Percentiles rank a stretch among this genome's conserved stretches.
These are phyloP conservation scores for Bimuria novae-zelandiae DNA, from an alignment of 2,329 filamentous ascomycete genomes.

Conservation along the genomic window DNA sequence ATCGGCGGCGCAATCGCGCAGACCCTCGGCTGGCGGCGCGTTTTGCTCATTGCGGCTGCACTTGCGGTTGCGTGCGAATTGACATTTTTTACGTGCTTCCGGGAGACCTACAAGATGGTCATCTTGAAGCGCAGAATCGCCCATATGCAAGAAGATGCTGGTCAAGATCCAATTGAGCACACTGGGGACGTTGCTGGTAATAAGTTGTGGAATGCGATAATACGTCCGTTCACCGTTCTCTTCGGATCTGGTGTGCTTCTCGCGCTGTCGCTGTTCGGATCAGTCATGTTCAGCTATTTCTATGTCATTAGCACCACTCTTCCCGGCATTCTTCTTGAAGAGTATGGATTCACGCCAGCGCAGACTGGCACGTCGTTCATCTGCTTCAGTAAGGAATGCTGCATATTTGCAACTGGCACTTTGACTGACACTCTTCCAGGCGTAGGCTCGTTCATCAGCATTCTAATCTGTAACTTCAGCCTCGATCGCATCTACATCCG, in stretches of 20 bases:
- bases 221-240: constrained; percentile 49
- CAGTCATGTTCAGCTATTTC: constrained; percentile 51
- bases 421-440: constrained; percentile 36
- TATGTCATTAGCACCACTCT: constrained; percentile 55
- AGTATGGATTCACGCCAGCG: constrained; percentile 54
- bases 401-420: no score
- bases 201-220: constrained; percentile 46
- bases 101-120: constrained; percentile 65
- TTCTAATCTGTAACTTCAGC: constrained; percentile 55
- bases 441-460: constrained; percentile 54
- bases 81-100: constrained; percentile 57
- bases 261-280: constrained; percentile 53
- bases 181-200: constrained; percentile 23
- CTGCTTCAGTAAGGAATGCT: constrained; percentile 54
- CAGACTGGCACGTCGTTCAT: constrained; percentile 60
- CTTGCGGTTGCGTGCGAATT: constrained; percentile 57
- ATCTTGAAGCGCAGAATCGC: constrained; percentile 50
- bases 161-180: constrained; percentile 2
- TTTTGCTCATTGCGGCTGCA: constrained; percentile 57
- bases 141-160: constrained; percentile 24
- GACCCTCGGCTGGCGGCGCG: constrained; percentile 58
- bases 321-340: constrained; percentile 47
- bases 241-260: constrained; percentile 60
- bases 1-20: constrained; percentile 61
- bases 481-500: constrained; percentile 61